Conservation (phyloP, 805 yeast species). For the Jamesozyma rosinii region DNA sequence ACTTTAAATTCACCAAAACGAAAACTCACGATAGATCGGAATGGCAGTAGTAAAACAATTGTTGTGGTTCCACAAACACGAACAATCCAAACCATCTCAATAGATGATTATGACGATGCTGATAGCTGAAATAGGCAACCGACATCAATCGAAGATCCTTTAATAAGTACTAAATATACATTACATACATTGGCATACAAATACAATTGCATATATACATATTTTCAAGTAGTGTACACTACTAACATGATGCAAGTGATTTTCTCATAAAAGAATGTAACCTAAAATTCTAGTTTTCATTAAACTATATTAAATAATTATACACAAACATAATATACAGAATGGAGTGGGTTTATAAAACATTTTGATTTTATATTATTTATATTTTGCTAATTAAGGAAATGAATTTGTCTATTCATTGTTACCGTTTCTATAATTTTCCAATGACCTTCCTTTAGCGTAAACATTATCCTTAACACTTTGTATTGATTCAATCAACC, state of each 20-base stretch:
- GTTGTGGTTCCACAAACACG: not conserved
- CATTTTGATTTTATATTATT: no score
- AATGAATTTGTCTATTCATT: not conserved
- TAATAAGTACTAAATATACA: no score
- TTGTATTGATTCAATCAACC: slow-evolving; percentile 25
- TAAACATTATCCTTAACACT: slow-evolving; percentile 51
- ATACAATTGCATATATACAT: no score
- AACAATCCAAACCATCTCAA: slow-evolving; percentile 2
- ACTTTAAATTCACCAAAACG: not conserved
- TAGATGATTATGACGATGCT: slow-evolving; percentile 4
- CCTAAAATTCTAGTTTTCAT: no score
- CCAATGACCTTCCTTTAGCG: slow-evolving; percentile 48
- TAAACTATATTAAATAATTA: not conserved
- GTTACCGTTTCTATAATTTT: slow-evolving; percentile 26
- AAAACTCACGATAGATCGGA: not conserved
- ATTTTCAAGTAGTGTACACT: no score
- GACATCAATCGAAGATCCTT: no score
- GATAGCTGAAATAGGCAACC: not conserved
- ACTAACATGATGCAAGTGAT: no score
- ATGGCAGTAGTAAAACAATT: not conserved
- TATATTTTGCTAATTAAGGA: not conserved
- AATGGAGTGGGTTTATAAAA: no score
- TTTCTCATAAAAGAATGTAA: no score
- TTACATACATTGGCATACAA: no score
- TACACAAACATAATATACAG: not conserved